Evolutionary conservation across 768 basidiomycete genomes (phyloP).

Genomic region (Agrocybe chaxingu): DNA sequence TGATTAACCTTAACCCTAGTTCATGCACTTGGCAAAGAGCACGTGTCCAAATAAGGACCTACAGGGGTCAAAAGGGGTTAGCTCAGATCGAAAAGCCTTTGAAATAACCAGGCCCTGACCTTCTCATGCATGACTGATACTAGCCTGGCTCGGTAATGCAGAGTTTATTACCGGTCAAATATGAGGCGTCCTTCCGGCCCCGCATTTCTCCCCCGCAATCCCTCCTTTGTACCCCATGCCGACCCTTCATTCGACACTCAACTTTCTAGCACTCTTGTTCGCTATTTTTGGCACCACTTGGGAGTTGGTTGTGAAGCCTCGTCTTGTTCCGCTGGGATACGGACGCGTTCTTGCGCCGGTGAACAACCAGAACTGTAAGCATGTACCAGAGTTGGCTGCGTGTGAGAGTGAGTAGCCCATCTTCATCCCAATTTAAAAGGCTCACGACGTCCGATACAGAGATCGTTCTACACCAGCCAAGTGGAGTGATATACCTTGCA

Average conservation of each 20-base stretch:
- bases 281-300: slow-evolving; percentile 43
- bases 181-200: not conserved
- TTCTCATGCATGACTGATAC: too few species aligned
- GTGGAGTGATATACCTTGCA: slow-evolving; percentile 58
- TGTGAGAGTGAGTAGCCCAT: slow-evolving; percentile 57
- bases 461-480: slow-evolving; percentile 53
- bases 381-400: slow-evolving; percentile 52
- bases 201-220: not conserved
- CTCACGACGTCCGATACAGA: slow-evolving; percentile 32
- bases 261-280: slow-evolving; percentile 30
- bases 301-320: slow-evolving; percentile 44
- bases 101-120: too few species aligned
- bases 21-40: too few species aligned
- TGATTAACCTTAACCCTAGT: too few species aligned
- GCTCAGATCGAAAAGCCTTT: too few species aligned
- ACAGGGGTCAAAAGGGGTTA: too few species aligned
- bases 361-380: slow-evolving; percentile 47
- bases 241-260: slow-evolving; percentile 15
- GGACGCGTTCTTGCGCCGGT: slow-evolving; percentile 41
- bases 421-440: not conserved
- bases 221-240: slow-evolving; percentile 1
- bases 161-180: not conserved
- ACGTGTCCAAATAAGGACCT: too few species aligned
- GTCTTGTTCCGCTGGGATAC: slow-evolving; percentile 38
- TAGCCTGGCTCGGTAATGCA: not conserved